phyloP scores from a whole-genome alignment of 1,284 basidiomycete genomes.

The Ceraceosorus bombacis region DNA sequence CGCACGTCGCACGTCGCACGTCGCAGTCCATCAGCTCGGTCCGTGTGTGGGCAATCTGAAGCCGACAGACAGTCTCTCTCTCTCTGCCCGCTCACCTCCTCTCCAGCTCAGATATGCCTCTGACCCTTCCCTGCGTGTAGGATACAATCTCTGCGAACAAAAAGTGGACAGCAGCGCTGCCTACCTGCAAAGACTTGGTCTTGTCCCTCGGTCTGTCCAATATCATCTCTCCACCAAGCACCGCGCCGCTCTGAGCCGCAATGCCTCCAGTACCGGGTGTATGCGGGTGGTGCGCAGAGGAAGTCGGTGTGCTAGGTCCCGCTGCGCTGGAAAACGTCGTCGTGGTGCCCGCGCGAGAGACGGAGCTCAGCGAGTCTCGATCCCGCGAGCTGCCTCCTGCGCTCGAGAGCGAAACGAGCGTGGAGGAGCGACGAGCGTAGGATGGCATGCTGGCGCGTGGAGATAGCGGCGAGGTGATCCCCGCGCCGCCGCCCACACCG shows the following conservation, averaged over 20 bases:
- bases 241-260: not conserved
- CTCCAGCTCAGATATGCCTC: slow-evolving; percentile 88
- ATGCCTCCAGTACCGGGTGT: not conserved
- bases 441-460: slow-evolving; percentile 5
- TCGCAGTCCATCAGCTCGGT: not conserved
- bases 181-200: slow-evolving; percentile 23
- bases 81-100: slow-evolving; percentile 13
- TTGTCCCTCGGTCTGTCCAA: slow-evolving; percentile 41
- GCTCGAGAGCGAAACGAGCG: not conserved
- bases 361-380: not conserved
- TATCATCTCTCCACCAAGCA: slow-evolving; percentile 22
- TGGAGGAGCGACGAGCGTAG: slow-evolving; percentile 10
- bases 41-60: not conserved
- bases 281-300: not conserved
- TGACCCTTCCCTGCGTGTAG: slow-evolving; percentile 89
- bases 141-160: slow-evolving; percentile 40
- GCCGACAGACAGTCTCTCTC: not conserved
- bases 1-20: no score
- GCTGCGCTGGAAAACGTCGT: slow-evolving; percentile 2
- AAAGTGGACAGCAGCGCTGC: slow-evolving; percentile 27
- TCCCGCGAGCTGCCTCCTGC: not conserved
- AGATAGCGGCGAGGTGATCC: slow-evolving; percentile 1
- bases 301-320: not conserved
- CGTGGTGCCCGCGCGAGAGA: not conserved
- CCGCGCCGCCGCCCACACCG: no score